Conservation (phyloP, 768 basidiomycete genomes). For the Dentipellis fragilis region DNA sequence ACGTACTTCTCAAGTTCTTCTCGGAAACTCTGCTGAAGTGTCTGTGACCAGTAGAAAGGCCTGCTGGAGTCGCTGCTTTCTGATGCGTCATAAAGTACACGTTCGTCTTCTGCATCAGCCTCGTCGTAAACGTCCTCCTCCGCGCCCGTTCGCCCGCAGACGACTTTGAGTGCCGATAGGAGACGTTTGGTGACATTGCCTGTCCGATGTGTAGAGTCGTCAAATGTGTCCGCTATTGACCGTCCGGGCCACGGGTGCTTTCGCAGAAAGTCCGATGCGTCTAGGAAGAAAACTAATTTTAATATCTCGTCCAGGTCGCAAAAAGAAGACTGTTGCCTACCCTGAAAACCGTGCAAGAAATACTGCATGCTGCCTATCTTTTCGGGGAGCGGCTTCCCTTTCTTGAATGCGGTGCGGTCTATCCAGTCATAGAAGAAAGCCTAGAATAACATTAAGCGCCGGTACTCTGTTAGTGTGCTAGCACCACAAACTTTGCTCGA, state of each 20-base stretch:
- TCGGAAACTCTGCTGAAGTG: constrained; percentile 71
- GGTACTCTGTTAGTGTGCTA: not conserved
- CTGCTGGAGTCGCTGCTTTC: constrained; percentile 42
- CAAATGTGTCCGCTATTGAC: constrained; percentile 75
- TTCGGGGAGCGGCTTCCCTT: constrained; percentile 73
- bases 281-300: constrained; percentile 23
- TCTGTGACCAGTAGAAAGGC: constrained; percentile 77
- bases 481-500: constrained; percentile 46
- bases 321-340: constrained; percentile 23
- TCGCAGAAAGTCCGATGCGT: constrained; percentile 80
- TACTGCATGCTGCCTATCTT: constrained; percentile 90
- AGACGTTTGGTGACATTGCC: constrained; percentile 60
- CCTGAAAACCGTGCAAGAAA: constrained; percentile 77
- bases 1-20: constrained; percentile 82
- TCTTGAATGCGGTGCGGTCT: constrained; percentile 72
- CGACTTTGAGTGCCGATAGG: constrained; percentile 55
- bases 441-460: constrained; percentile 13
- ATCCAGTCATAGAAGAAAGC: constrained; percentile 94
- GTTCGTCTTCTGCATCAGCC: constrained; percentile 66
- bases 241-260: constrained; percentile 86
- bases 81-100: constrained; percentile 54
- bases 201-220: constrained; percentile 71
- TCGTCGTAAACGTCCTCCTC: constrained; percentile 56
- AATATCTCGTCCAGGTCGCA: not conserved
- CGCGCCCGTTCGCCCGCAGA: constrained; percentile 81